Conservation (phyloP, 352 stramenopile species). For the Elongisporangium anandrum region DNA sequence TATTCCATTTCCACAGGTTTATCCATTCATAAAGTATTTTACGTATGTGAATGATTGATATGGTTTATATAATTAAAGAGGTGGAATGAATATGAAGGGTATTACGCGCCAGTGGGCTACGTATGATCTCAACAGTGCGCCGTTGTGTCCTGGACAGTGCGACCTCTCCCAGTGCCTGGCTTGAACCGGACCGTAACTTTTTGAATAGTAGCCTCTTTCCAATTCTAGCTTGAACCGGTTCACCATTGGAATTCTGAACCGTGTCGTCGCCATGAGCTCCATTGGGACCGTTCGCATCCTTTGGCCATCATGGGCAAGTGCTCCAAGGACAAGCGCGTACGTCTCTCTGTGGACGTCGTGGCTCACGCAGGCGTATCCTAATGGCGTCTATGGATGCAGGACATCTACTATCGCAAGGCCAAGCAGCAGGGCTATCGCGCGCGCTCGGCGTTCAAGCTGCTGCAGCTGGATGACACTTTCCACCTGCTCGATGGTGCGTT, state of each 20-base stretch:
- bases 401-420: slow-evolving; percentile 92
- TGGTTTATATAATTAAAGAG: not conserved
- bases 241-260: not conserved
- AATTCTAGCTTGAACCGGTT: not conserved
- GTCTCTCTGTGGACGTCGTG: slow-evolving; percentile 8
- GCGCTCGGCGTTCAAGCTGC: slow-evolving; percentile 97
- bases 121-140: slow-evolving; percentile 5
- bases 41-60: too few relatives aligned
- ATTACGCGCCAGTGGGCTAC: not conserved
- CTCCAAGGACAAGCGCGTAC: slow-evolving; percentile 90
- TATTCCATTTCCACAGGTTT: not conserved
- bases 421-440: slow-evolving; percentile 96
- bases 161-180: not conserved
- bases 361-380: not conserved
- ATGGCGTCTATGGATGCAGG: slow-evolving; percentile 21
- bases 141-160: not conserved
- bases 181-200: not conserved
- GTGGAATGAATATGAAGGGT: not conserved
- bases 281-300: not conserved
- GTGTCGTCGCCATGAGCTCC: not conserved
- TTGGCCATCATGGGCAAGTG: slow-evolving; percentile 70
- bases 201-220: too few relatives aligned
- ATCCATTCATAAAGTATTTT: not conserved
- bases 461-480: slow-evolving; percentile 99
- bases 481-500: slow-evolving; percentile 79